Percentiles rank a stretch among this genome's conserved stretches.
Conservation (phyloP, 2,329 filamentous ascomycete genomes). For the Ophioceras dolichostomum region DNA sequence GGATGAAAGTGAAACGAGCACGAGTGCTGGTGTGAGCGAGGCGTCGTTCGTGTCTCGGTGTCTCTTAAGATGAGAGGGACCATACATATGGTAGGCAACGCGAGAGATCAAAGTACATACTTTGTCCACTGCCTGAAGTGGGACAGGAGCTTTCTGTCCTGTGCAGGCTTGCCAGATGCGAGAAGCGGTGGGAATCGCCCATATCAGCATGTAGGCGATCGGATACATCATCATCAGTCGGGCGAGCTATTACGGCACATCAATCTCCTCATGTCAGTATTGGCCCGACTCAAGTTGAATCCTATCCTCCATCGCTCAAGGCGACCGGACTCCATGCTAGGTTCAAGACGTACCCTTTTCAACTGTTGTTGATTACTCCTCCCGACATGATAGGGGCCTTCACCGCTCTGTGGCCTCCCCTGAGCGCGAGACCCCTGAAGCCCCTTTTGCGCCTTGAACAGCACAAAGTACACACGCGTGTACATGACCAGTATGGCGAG, state of each 20-base stretch:
- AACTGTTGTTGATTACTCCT: slow-evolving; percentile 9
- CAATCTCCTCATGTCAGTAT: too few relatives aligned
- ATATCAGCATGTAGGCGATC: slow-evolving; percentile 25
- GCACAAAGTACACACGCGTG: slow-evolving; percentile 22
- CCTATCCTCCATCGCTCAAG: too few relatives aligned
- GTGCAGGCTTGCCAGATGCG: slow-evolving; percentile 24
- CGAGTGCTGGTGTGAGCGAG: too few relatives aligned
- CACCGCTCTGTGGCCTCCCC: neutral
- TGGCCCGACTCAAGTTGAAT: too few relatives aligned
- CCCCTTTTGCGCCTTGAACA: slow-evolving; percentile 22
- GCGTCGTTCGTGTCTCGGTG: too few relatives aligned
- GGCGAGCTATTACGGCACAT: too few relatives aligned
- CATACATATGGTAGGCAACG: too few relatives aligned
- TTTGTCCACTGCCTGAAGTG: slow-evolving; percentile 22
- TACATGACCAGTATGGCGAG: slow-evolving; percentile 23
- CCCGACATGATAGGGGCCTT: neutral
- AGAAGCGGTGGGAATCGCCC: slow-evolving; percentile 25
- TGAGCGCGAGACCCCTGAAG: slow-evolving; percentile 14
- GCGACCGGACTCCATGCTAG: too few relatives aligned
- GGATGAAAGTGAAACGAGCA: too few relatives aligned
- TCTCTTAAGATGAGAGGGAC: too few relatives aligned
- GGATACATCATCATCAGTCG: slow-evolving; percentile 29
- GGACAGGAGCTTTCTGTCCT: slow-evolving; percentile 19
- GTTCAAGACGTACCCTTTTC: slow-evolving; percentile 10
- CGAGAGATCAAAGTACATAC: slow-evolving; percentile 3